Evolutionary conservation across 2,329 filamentous ascomycete genomes (phyloP).

Genomic region (Verticillium isaacii): DNA sequence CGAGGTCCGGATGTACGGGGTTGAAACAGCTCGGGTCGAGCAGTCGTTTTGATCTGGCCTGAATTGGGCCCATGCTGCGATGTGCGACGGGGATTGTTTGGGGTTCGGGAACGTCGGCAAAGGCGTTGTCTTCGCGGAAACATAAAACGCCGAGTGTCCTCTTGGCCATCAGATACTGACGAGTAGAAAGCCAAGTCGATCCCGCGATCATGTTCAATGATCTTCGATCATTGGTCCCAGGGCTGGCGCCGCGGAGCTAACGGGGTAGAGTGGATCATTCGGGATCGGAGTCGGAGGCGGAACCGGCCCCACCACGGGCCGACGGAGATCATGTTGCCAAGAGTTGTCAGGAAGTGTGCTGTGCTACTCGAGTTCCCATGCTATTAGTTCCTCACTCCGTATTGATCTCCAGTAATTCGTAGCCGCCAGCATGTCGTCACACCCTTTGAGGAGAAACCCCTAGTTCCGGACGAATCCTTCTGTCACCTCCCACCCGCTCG

Average conservation of each 20-base stretch:
- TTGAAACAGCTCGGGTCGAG: not conserved
- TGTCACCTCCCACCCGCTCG: conserved; percentile 35
- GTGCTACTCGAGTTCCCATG: conserved; percentile 2
- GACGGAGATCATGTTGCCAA: no score
- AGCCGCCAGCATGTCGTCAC: conserved; percentile 25
- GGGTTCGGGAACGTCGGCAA: not conserved
- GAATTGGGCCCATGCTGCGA: not conserved
- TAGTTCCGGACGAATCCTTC: conserved; percentile 31
- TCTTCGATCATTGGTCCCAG: no score
- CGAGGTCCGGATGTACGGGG: not conserved
- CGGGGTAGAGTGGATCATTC: no score
- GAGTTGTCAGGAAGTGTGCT: no score
- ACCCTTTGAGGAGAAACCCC: conserved; percentile 32
- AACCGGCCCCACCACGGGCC: no score
- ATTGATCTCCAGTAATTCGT: conserved; percentile 33
- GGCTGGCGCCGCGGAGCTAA: no score
- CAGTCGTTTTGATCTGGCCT: not conserved
- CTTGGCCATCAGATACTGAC: not conserved
- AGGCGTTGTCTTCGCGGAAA: not conserved
- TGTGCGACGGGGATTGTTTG: conserved; percentile 1
- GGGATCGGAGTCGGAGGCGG: no score
- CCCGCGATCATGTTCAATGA: not conserved
- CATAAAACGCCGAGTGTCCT: not conserved
- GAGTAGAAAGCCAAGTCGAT: not conserved
- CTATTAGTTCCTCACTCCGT: conserved; percentile 18